Evolutionary conservation across 2,329 filamentous ascomycete species (phyloP).

Genomic region (Calonectria naviculata): DNA sequence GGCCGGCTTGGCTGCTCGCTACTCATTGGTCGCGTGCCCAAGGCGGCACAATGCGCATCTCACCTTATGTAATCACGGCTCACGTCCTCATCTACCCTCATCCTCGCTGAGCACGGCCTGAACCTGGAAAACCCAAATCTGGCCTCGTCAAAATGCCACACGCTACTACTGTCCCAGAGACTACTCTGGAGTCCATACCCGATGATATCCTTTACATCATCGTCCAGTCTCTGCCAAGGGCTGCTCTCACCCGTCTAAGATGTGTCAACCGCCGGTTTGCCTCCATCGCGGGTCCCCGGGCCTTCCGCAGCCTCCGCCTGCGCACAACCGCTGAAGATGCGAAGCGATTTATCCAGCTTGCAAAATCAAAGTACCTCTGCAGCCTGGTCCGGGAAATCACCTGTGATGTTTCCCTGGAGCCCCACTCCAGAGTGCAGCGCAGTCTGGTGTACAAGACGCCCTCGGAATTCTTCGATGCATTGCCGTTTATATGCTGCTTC

Average conservation of each 20-base stretch:
- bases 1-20: background rate
- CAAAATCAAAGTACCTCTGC: background rate
- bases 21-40: background rate
- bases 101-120: background rate
- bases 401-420: background rate
- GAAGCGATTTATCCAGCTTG: background rate
- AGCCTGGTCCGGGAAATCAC: background rate
- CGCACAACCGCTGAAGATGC: background rate
- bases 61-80: conserved; percentile 2
- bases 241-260: background rate
- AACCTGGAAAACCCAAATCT: background rate
- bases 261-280: background rate
- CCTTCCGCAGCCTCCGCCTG: background rate
- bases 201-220: background rate
- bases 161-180: background rate
- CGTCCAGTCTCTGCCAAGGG: background rate
- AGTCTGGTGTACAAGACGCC: background rate
- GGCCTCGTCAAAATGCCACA: background rate
- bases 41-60: background rate
- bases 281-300: background rate
- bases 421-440: background rate
- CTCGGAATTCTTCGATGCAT: background rate
- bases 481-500: background rate
- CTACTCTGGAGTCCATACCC: background rate
- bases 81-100: background rate